Evolutionary conservation across 441 rosid species (phyloP).

Genomic region (Erysimum pusillum): DNA sequence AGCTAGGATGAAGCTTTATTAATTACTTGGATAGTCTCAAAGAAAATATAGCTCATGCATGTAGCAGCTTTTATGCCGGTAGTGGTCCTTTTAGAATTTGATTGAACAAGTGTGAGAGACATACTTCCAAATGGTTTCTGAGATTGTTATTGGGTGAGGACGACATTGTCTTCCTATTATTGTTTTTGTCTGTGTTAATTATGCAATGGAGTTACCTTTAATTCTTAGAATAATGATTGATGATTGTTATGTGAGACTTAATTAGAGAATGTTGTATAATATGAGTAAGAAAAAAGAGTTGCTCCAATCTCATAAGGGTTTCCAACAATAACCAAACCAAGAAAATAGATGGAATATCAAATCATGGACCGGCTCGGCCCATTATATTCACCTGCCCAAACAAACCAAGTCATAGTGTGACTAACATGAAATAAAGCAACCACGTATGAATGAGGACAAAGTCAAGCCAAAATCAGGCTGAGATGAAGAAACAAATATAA

Average conservation of each 20-base stretch:
- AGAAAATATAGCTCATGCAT: slow-evolving; percentile 14
- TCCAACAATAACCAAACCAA: background rate
- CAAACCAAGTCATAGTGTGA: background rate
- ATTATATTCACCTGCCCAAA: slow-evolving; percentile 1
- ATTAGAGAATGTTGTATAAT: background rate
- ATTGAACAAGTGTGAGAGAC: slow-evolving; percentile 25
- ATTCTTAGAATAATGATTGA: background rate
- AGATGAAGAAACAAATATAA: no score
- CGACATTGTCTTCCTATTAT: slow-evolving; percentile 8
- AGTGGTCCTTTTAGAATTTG: slow-evolving; percentile 11
- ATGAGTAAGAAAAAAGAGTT: background rate
- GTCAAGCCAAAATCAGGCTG: no score
- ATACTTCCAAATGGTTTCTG: slow-evolving; percentile 21
- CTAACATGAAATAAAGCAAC: background rate
- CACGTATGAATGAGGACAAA: no score
- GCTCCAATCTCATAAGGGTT: background rate
- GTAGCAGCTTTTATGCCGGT: slow-evolving; percentile 36
- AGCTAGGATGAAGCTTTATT: slow-evolving; percentile 3
- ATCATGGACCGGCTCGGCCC: slow-evolving; percentile 7
- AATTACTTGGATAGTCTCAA: slow-evolving; percentile 2
- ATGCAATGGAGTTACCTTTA: background rate
- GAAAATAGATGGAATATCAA: background rate
- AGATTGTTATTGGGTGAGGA: slow-evolving; percentile 38
- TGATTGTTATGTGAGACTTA: slow-evolving; percentile 12
- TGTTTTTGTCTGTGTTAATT: no score